Percentiles rank a stretch among this genome's conserved stretches.
phyloP scores from a whole-genome alignment of 2,329 filamentous ascomycete species.

The Exophiala sp. region DNA sequence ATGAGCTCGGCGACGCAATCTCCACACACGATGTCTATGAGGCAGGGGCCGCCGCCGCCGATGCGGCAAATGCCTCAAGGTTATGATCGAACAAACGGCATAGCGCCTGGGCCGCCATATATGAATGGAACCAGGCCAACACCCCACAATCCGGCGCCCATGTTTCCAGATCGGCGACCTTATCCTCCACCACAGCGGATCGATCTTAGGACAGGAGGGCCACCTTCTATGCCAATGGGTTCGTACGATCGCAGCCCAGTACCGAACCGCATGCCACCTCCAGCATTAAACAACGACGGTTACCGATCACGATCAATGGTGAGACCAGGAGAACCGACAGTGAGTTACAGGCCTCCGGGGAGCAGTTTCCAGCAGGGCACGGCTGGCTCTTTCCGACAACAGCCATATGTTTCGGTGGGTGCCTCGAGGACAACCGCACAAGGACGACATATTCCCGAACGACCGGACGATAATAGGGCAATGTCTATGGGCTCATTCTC shows the following conservation, averaged over 20 bases:
- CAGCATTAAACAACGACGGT: constrained; percentile 74
- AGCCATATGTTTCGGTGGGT: constrained; percentile 58
- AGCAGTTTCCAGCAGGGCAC: constrained; percentile 60
- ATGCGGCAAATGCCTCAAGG: constrained; percentile 42
- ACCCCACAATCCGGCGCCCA: constrained; percentile 53
- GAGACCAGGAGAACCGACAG: constrained; percentile 62
- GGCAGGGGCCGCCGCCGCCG: constrained; percentile 39
- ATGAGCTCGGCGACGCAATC: constrained; percentile 54
- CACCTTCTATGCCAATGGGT: constrained; percentile 32
- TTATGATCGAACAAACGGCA: constrained; percentile 41
- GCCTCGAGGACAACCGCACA: constrained; percentile 75
- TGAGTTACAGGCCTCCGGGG: constrained; percentile 58
- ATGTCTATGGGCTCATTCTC: constrained; percentile 92
- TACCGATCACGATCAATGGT: constrained; percentile 94
- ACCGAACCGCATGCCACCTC: constrained; percentile 53
- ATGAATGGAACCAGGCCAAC: constrained; percentile 24
- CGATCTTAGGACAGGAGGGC: constrained; percentile 53
- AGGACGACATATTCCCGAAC: constrained; percentile 82
- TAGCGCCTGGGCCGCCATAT: constrained; percentile 34
- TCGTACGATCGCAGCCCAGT: constrained; percentile 55
- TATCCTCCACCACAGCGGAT: constrained; percentile 67
- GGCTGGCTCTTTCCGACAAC: constrained; percentile 70
- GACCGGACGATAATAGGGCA: constrained; percentile 84
- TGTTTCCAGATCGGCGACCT: constrained; percentile 59
- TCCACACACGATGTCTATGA: constrained; percentile 38